phyloP scores from a whole-genome alignment of 371 early-diverging fungal species.

The Rhizopus stolonifer region DNA sequence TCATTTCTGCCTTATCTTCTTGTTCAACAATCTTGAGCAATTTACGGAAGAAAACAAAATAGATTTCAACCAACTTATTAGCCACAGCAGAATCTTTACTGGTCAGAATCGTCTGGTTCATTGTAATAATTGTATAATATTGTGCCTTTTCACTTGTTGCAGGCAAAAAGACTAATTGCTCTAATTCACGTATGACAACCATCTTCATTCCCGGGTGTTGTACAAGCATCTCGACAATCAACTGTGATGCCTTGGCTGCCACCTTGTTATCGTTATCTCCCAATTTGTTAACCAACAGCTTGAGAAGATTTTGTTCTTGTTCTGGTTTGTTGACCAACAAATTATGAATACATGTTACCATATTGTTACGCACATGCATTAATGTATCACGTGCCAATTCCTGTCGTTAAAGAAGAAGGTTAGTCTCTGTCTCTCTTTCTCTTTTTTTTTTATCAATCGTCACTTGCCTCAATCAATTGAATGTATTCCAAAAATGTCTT shows the following conservation, averaged over 20 bases:
- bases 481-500: slow-evolving; percentile 87
- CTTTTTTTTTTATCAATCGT: not conserved
- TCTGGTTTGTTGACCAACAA: slow-evolving; percentile 87
- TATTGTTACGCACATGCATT: slow-evolving; percentile 76
- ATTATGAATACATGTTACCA: slow-evolving; percentile 72
- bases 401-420: slow-evolving; percentile 30
- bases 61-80: slow-evolving; percentile 81
- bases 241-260: slow-evolving; percentile 79
- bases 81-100: slow-evolving; percentile 72
- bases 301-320: slow-evolving; percentile 92
- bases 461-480: slow-evolving; percentile 70
- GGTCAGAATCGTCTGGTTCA: slow-evolving; percentile 89
- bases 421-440: too few relatives aligned
- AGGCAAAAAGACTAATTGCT: slow-evolving; percentile 79
- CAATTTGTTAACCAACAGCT: slow-evolving; percentile 90
- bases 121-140: slow-evolving; percentile 84
- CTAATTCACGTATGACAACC: slow-evolving; percentile 83
- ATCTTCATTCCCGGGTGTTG: slow-evolving; percentile 86
- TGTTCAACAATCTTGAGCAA: slow-evolving; percentile 59
- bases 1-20: slow-evolving; percentile 39
- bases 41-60: slow-evolving; percentile 88
- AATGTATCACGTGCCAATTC: slow-evolving; percentile 84
- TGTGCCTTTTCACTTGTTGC: slow-evolving; percentile 74
- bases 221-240: slow-evolving; percentile 73
- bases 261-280: slow-evolving; percentile 91